Base-by-base conservation (phyloP, 2,329 filamentous ascomycete genomes). In the Pseudovirgaria hyperparasitica region DNA sequence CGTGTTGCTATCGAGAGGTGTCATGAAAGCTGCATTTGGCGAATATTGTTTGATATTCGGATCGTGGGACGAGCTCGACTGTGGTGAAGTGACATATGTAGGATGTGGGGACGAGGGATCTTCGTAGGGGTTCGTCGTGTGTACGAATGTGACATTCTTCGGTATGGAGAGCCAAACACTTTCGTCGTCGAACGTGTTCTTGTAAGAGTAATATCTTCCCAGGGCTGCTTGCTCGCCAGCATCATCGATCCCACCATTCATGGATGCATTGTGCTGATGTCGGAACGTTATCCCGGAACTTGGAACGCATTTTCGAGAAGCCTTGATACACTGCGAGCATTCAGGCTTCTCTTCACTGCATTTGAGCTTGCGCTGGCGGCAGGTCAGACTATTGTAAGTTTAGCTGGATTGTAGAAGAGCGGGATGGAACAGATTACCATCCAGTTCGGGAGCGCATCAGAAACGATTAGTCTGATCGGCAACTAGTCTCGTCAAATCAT, bases 211-310 rank as follows among this genome's bases (percentile, higher is more conserved):
- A 46, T 76, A 76, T 11, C 67, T 64, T 34, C 68, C 69, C 34
- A 76, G 50, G 26, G 56, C 59, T 19, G 58, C 62, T 22, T 60
- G 56, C 14, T 50, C 46, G 11, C 46, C 48, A 4, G 51, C 51
- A 23, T 58, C 55, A 9, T 54, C 52, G 19, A 48, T 43, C n/a
- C n/a, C n/a, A 25, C 65, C 63, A 32, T 76, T 76, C 70, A 76
- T 72, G 12, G 70, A 75, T 16, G 72, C 71, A 62, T 77, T 77
- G 50, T 77, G 72, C 42, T 77, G 72, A 48, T 78, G 73, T 29
- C 72, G 67, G 41, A 76, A 78, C 23, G 75, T 68, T 39, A 77
- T 65, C 27, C 70, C 71, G 35, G 70, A 69, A 41, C 67, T 71
- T 14, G 67, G 67, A 23, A 68, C 55, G 48, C 72, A 76, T 48